phyloP scores from a whole-genome alignment of 768 basidiomycete species.

The Agrocybe praecox region DNA sequence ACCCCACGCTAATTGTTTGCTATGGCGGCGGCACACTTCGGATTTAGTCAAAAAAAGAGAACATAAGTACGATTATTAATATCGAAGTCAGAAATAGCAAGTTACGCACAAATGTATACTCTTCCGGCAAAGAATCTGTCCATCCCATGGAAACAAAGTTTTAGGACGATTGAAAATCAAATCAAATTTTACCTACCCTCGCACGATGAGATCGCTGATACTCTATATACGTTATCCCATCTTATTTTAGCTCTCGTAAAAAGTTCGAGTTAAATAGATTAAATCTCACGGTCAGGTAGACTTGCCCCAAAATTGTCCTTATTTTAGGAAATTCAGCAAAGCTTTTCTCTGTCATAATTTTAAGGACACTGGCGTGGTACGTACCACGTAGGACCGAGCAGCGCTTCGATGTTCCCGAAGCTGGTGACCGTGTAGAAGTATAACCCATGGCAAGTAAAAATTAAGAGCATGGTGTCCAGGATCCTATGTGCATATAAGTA shows the following conservation, averaged over 20 bases:
- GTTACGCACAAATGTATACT: not conserved
- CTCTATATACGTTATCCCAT: not conserved
- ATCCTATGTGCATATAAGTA: slow-evolving; percentile 1
- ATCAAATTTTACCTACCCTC: not conserved
- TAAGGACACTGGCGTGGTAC: not conserved
- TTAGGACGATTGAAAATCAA: not conserved
- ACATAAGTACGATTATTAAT: too few species aligned
- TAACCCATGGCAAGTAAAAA: not conserved
- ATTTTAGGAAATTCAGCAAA: not conserved
- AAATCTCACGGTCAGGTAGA: not conserved
- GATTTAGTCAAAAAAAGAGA: not conserved
- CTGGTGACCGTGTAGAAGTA: slow-evolving; percentile 3
- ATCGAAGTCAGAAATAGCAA: too few species aligned
- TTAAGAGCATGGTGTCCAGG: slow-evolving; percentile 3
- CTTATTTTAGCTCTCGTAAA: too few species aligned
- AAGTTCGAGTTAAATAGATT: too few species aligned
- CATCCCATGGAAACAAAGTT: too few species aligned
- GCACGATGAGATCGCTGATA: slow-evolving; percentile 1
- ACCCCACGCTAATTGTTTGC: not conserved
- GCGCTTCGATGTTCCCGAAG: not conserved
- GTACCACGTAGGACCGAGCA: not conserved
- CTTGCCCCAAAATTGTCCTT: slow-evolving; percentile 1
- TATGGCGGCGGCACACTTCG: not conserved
- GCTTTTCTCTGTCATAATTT: too few species aligned
- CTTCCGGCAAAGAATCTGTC: not conserved